These are phyloP conservation scores for Pterocarpus santalinus DNA, from an alignment of 306 rosid species.

Conservation along the genomic window DNA sequence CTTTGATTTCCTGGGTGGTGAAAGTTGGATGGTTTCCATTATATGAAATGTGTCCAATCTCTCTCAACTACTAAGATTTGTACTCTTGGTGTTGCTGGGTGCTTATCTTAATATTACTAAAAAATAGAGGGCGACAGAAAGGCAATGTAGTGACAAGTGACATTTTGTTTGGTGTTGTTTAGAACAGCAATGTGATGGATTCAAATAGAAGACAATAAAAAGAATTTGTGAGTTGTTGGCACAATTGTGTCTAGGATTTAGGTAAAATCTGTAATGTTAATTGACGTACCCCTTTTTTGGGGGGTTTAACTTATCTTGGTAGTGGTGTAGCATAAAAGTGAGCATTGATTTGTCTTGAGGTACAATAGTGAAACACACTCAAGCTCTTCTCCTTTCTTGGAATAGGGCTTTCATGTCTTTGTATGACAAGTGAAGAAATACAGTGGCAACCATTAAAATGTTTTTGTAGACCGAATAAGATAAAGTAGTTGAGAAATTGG, in stretches of 20 bases:
- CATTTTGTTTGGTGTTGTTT: too few relatives aligned
- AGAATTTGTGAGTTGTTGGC: not conserved
- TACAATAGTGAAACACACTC: not conserved
- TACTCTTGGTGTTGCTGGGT: not conserved
- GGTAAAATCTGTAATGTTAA: not conserved
- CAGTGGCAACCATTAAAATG: not conserved
- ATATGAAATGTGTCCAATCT: not conserved
- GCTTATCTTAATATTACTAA: slow-evolving; percentile 20
- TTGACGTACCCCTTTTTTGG: too few relatives aligned
- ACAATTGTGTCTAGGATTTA: not conserved
- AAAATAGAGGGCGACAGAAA: not conserved
- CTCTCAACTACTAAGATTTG: not conserved
- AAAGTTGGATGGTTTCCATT: not conserved
- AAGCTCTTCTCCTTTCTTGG: not conserved
- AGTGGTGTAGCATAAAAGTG: not conserved
- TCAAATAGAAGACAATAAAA: too few relatives aligned
- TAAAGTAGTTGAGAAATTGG: not conserved
- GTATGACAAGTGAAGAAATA: not conserved
- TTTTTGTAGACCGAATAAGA: not conserved
- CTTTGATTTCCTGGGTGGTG: not conserved
- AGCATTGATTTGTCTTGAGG: not conserved
- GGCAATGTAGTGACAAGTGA: not conserved
- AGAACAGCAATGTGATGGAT: too few relatives aligned
- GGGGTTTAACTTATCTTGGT: not conserved
- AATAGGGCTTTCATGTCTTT: not conserved